A percentile compares a stretch with the other conserved stretches of the same genome.
These are phyloP conservation scores for Talaromyces liani DNA, from an alignment of 495 filamentous ascomycete genomes.

Conservation along the genomic window DNA sequence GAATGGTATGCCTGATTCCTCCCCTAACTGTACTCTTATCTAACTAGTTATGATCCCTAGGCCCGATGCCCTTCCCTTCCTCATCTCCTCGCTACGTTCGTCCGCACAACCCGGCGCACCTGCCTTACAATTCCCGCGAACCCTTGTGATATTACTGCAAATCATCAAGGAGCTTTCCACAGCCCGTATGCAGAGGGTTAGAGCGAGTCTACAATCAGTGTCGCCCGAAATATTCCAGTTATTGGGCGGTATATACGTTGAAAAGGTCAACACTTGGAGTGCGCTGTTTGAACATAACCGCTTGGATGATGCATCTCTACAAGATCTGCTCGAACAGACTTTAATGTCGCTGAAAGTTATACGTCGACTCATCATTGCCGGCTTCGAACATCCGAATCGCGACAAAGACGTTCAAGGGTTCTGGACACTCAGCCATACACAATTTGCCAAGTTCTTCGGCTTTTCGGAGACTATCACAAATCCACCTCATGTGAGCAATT, in stretches of 20 bases:
- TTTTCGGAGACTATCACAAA: slow-evolving; percentile 20
- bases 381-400: slow-evolving; percentile 79
- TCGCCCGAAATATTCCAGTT: slow-evolving; percentile 75
- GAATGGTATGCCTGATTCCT: slow-evolving; percentile 52
- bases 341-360: slow-evolving; percentile 71
- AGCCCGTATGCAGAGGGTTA: slow-evolving; percentile 61
- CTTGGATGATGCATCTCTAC: slow-evolving; percentile 49
- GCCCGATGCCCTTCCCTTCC: slow-evolving; percentile 42
- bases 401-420: slow-evolving; percentile 64
- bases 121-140: slow-evolving; percentile 55
- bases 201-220: slow-evolving; percentile 62
- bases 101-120: slow-evolving; percentile 34
- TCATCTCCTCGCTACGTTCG: slow-evolving; percentile 55
- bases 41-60: slow-evolving; percentile 12
- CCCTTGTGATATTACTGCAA: slow-evolving; percentile 69
- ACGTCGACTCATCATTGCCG: slow-evolving; percentile 68
- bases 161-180: slow-evolving; percentile 86
- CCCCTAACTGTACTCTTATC: too few species aligned
- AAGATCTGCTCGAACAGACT: slow-evolving; percentile 63
- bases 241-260: slow-evolving; percentile 67
- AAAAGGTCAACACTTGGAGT: slow-evolving; percentile 66
- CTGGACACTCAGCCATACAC: slow-evolving; percentile 63
- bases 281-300: slow-evolving; percentile 46
- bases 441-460: slow-evolving; percentile 62
- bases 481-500: slow-evolving; percentile 26